These are phyloP conservation scores for Euphorbia peplus DNA, from an alignment of 345 rosid species.

Conservation along the genomic window DNA sequence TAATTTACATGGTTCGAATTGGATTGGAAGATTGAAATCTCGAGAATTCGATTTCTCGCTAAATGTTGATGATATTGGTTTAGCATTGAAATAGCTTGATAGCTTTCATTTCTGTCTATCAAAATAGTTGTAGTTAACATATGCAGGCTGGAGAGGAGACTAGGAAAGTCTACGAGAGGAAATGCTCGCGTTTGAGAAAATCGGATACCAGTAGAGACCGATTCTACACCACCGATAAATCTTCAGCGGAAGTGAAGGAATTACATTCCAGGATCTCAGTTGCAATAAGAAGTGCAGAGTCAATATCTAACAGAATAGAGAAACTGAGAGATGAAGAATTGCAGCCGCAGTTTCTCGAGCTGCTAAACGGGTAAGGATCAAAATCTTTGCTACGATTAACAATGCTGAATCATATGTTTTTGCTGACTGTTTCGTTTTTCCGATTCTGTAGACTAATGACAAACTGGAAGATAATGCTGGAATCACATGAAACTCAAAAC, in stretches of 20 bases:
- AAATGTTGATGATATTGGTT: background rate
- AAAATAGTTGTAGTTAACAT: background rate
- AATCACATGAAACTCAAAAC: slow-evolving; percentile 40
- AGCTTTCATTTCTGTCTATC: background rate
- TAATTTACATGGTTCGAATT: too few relatives aligned
- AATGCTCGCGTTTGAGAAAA: slow-evolving; percentile 24
- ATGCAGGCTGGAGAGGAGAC: slow-evolving; percentile 37
- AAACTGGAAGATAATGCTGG: slow-evolving; percentile 38
- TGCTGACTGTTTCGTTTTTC: slow-evolving; percentile 5
- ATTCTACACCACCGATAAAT: slow-evolving; percentile 22
- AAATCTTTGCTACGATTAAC: background rate
- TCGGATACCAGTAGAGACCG: slow-evolving; percentile 9
- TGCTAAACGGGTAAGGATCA: slow-evolving; percentile 37
- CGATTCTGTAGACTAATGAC: slow-evolving; percentile 34
- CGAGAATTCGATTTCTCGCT: too few relatives aligned
- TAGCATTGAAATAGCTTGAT: background rate
- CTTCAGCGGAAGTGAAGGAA: slow-evolving; percentile 24
- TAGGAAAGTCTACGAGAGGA: slow-evolving; percentile 32
- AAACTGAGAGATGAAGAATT: slow-evolving; percentile 46
- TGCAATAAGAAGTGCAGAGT: slow-evolving; percentile 34
- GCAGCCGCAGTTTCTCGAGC: slow-evolving; percentile 42
- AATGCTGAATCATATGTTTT: background rate
- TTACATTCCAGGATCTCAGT: slow-evolving; percentile 34
- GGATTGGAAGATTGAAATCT: too few relatives aligned
- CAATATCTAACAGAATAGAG: slow-evolving; percentile 40